phyloP scores from a whole-genome alignment of 2,329 filamentous ascomycete genomes.

The Cladosporium sphaerospermum region DNA sequence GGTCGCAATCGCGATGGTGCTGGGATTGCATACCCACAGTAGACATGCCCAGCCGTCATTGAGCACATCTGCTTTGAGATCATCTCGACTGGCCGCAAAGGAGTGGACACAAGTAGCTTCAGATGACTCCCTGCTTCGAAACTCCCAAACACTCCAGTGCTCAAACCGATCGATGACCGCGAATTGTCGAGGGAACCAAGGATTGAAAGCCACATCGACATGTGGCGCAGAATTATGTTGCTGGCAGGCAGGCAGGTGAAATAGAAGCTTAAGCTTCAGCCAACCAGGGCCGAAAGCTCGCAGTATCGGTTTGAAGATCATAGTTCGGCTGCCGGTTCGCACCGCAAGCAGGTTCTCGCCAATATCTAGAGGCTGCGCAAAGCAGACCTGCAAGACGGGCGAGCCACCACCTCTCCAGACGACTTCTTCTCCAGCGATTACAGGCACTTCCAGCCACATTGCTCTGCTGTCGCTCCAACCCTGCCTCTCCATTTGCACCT shows the following conservation, averaged over 20 bases:
- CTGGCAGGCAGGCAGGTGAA: constrained; percentile 45
- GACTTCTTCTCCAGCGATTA: constrained; percentile 42
- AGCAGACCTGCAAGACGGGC: constrained; percentile 50
- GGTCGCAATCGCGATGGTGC: constrained; percentile 49
- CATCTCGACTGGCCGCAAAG: constrained; percentile 22
- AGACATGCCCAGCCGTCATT: constrained; percentile 47
- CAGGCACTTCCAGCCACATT: constrained; percentile 43
- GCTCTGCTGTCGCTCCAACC: constrained; percentile 48
- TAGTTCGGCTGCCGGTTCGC: constrained; percentile 40
- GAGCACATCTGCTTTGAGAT: constrained; percentile 29
- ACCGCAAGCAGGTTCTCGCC: constrained; percentile 44
- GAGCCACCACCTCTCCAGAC: constrained; percentile 51
- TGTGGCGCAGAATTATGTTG: constrained; percentile 52
- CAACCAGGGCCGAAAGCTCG: constrained; percentile 34
- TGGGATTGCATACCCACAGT: constrained; percentile 42
- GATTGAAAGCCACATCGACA: constrained; percentile 60
- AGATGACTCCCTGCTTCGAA: constrained; percentile 28
- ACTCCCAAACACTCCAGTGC: constrained; percentile 63
- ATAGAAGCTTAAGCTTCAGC: constrained; percentile 46
- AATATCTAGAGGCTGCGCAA: constrained; percentile 40
- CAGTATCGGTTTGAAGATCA: constrained; percentile 43
- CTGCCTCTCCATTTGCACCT: constrained; percentile 46
- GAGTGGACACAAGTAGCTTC: constrained; percentile 1
- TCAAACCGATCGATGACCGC: constrained; percentile 60
- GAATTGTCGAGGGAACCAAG: constrained; percentile 54